Evolutionary conservation across 768 basidiomycete genomes (phyloP).

Genomic region (Pseudohyphozyma bogoriensis): DNA sequence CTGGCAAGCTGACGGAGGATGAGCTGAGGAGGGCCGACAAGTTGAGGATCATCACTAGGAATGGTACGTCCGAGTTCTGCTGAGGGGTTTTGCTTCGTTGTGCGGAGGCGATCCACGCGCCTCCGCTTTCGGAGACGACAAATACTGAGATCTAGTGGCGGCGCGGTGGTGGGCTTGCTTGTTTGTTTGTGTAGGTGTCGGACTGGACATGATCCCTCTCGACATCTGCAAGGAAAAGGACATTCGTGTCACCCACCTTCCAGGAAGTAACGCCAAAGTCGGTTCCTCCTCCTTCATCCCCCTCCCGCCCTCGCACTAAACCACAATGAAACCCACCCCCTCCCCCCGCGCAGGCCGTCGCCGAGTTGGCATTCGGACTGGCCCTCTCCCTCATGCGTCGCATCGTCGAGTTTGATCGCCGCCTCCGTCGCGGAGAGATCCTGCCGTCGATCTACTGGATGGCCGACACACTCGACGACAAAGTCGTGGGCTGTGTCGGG

Average conservation of each 20-base stretch:
- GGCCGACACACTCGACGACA: constrained; percentile 36
- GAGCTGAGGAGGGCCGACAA: not conserved
- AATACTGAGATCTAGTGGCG: too few relatives aligned
- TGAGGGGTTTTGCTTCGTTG: not conserved
- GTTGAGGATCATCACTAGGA: constrained; percentile 18
- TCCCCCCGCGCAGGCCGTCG: too few relatives aligned
- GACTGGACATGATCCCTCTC: constrained; percentile 16
- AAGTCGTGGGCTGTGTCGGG: constrained; percentile 52
- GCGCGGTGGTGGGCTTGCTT: too few relatives aligned
- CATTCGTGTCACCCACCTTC: constrained; percentile 17
- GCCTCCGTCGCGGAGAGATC: not conserved
- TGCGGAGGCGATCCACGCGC: too few relatives aligned
- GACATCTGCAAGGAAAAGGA: not conserved
- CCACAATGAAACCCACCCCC: too few relatives aligned
- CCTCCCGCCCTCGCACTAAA: too few relatives aligned
- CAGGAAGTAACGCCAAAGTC: constrained; percentile 16
- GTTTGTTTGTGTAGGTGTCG: constrained; percentile 5
- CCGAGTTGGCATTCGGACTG: constrained; percentile 5
- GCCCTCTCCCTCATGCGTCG: constrained; percentile 1
- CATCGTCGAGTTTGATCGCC: constrained; percentile 6
- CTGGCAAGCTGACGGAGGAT: not conserved
- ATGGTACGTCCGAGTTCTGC: not conserved
- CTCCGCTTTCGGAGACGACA: too few relatives aligned
- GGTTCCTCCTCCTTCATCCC: too few relatives aligned
- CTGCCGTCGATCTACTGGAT: constrained; percentile 3